Evolutionary conservation across 768 basidiomycete genomes (phyloP), one percentile per base, ranked within the genome.

Genomic region (Boletus insuetus): DNA sequence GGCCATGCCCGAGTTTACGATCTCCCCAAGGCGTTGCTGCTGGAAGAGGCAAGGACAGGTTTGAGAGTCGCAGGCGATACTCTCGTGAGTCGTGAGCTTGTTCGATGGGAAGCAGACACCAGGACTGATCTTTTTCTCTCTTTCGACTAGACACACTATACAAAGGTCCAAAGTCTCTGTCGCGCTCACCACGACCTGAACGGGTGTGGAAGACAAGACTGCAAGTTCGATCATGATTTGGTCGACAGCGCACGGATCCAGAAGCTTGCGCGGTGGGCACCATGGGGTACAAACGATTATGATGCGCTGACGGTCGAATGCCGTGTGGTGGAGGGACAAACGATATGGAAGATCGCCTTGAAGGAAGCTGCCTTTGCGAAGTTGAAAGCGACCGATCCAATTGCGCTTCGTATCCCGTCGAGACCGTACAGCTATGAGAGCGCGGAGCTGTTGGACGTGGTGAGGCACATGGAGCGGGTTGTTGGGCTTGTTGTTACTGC

Each of bases 241-340:
- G 46, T 64, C 6, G 59, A 64, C 46, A 51, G 51, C 19, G 41
- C 29, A 41, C 46, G 59, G 3, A 54, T 64, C 0, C 49, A 49
- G 46, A 64, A 52, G 43, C 54, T 64, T 16, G 63, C 51, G 16
- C 51, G 63, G 11, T 61, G 56, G 63, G 5, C 4, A 12, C 52
- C 49, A 9, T 0, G 4, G 2, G 38, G 12, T 17, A 43, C 4
- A 14, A 14, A n/a, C 16, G 11, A 51, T 9, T 55, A 50, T 32
- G 59, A 64, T 32, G 54, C 45, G 13, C n/a, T 58, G 56, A 61
- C 59, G 31, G 42, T 63, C n/a, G 63, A 61, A 37, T 64, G 56
- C 24, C 54, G 48, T 20, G 51, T 48, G 16, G 46, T 52, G 48
- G 62, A 60, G 35, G 53, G 53, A 4, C 29, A 7, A 8, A 51